Conservation (phyloP, 352 stramenopile species). For the Globisporangium emineosum region DNA sequence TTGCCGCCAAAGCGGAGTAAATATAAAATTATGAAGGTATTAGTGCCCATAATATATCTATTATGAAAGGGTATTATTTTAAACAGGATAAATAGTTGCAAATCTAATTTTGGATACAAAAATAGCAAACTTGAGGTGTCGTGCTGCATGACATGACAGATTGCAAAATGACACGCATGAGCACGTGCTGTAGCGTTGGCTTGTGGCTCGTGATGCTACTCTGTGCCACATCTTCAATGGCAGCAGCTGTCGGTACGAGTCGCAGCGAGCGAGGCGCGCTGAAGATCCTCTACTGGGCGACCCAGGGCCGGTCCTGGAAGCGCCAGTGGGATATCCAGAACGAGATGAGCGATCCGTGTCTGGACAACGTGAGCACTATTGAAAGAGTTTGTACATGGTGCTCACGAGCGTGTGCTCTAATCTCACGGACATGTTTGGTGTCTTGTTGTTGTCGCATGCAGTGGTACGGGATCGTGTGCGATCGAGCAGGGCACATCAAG, state of each 20-base stretch:
- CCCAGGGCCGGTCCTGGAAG: slow-evolving; percentile 44
- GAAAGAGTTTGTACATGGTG: too few species aligned
- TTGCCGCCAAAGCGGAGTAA: not conserved
- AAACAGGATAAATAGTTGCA: not conserved
- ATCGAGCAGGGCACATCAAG: slow-evolving; percentile 44
- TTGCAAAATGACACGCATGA: not conserved
- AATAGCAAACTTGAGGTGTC: not conserved
- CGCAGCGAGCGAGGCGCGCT: slow-evolving; percentile 58
- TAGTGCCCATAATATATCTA: not conserved
- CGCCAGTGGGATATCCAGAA: slow-evolving; percentile 65
- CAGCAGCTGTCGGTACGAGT: slow-evolving; percentile 8
- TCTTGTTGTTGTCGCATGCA: slow-evolving; percentile 16
- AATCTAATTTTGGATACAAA: slow-evolving; percentile 3
- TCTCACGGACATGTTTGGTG: too few species aligned
- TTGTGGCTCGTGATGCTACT: not conserved
- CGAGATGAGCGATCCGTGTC: slow-evolving; percentile 58
- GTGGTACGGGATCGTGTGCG: slow-evolving; percentile 69
- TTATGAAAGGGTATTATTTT: not conserved
- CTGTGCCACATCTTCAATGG: not conserved
- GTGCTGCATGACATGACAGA: not conserved
- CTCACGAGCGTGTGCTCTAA: too few species aligned
- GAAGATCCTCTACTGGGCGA: slow-evolving; percentile 66
- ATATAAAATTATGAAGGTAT: not conserved
- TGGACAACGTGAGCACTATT: slow-evolving; percentile 37
- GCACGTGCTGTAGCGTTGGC: not conserved